Percentiles rank a stretch among this genome's conserved stretches.
phyloP scores from a whole-genome alignment of 495 filamentous ascomycete genomes.

The Hyaloscypha bicolor region DNA sequence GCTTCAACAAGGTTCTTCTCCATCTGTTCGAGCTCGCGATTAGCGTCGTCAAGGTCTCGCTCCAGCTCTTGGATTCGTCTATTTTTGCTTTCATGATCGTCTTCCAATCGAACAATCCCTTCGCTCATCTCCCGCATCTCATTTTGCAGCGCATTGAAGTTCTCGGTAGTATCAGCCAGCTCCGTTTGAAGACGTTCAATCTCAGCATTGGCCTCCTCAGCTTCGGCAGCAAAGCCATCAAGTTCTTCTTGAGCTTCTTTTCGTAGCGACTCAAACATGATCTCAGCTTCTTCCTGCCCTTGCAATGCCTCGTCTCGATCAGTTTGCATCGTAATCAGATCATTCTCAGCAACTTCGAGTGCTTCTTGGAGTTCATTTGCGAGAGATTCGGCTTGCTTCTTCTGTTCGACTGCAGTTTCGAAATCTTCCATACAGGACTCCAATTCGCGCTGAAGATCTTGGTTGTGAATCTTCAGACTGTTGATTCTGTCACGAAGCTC shows the following conservation, averaged over 20 bases:
- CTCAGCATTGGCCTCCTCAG: slow-evolving; percentile 72
- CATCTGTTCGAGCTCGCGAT: slow-evolving; percentile 75
- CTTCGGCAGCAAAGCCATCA: slow-evolving; percentile 76
- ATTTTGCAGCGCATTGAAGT: slow-evolving; percentile 79
- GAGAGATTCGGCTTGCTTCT: slow-evolving; percentile 61
- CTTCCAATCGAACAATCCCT: slow-evolving; percentile 79
- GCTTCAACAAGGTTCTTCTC: slow-evolving; percentile 76
- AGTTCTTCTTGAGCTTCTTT: slow-evolving; percentile 84
- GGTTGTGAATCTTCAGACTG: slow-evolving; percentile 79
- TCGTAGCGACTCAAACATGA: slow-evolving; percentile 74
- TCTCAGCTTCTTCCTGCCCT: slow-evolving; percentile 76
- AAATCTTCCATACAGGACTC: slow-evolving; percentile 67
- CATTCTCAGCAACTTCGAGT: slow-evolving; percentile 72
- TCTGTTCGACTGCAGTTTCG: slow-evolving; percentile 60
- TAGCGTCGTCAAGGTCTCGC: slow-evolving; percentile 72
- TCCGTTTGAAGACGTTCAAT: slow-evolving; percentile 70
- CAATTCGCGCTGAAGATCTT: slow-evolving; percentile 75
- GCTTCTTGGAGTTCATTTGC: slow-evolving; percentile 70
- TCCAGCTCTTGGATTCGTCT: slow-evolving; percentile 69
- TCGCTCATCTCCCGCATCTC: slow-evolving; percentile 93
- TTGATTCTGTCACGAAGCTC: slow-evolving; percentile 86
- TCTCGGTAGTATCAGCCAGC: slow-evolving; percentile 72
- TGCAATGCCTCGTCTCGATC: slow-evolving; percentile 87
- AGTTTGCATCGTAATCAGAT: slow-evolving; percentile 76
- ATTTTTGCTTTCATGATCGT: slow-evolving; percentile 71